These are phyloP conservation scores for Lactarius tabidus DNA, from an alignment of 768 basidiomycete species.

Conservation along the genomic window DNA sequence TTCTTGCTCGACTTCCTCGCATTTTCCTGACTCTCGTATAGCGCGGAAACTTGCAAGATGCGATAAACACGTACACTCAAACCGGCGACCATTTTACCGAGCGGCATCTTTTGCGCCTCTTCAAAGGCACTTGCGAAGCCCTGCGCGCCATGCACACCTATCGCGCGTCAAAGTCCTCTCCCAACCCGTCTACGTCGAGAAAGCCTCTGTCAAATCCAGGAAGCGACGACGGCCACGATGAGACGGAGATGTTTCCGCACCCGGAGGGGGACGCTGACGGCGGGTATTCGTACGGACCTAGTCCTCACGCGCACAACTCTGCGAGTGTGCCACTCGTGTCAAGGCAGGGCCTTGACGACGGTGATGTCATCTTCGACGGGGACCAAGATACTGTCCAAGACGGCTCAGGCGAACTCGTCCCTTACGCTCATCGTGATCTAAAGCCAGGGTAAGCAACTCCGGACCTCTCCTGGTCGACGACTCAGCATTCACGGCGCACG, in stretches of 20 bases:
- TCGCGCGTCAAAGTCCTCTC: constrained; percentile 44
- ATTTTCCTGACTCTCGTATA: constrained; percentile 32
- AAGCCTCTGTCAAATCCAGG: constrained; percentile 22
- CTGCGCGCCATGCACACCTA: constrained; percentile 94
- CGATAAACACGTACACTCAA: constrained; percentile 81
- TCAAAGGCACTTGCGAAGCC: constrained; percentile 92
- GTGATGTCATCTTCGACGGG: constrained; percentile 71
- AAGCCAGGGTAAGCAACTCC: constrained; percentile 78
- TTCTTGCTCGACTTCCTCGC: not conserved
- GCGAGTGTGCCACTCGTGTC: constrained; percentile 56
- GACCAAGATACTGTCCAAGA: constrained; percentile 62
- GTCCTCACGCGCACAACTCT: constrained; percentile 18
- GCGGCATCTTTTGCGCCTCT: constrained; percentile 80
- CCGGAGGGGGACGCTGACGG: constrained; percentile 71
- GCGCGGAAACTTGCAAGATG: constrained; percentile 94
- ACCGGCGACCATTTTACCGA: constrained; percentile 84
- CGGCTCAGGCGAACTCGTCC: constrained; percentile 50
- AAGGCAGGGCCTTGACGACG: constrained; percentile 46
- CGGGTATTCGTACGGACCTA: constrained; percentile 65
- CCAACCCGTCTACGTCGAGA: constrained; percentile 29
- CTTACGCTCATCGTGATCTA: constrained; percentile 94
- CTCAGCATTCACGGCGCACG: not conserved
- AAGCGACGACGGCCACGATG: constrained; percentile 47
- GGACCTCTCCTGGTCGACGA: not conserved
- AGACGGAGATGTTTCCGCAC: constrained; percentile 68